Conservation (phyloP, 2,329 filamentous ascomycete genomes). For the Fusarium drepaniforme region DNA sequence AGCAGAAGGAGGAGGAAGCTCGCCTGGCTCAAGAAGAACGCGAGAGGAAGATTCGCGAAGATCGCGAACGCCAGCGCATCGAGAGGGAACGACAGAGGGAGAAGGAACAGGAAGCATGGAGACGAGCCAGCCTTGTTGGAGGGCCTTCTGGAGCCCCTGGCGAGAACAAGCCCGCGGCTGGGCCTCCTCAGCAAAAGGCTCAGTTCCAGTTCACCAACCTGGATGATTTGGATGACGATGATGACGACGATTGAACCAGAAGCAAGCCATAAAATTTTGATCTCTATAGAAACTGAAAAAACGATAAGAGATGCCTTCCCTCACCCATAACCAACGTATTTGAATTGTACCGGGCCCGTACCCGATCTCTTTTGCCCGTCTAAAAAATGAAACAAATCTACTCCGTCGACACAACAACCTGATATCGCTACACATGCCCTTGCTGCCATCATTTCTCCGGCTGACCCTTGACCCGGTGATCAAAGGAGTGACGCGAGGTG, state of each 20-base stretch:
- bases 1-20: constrained; percentile 60
- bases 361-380: constrained; percentile 28
- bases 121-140: constrained; percentile 52
- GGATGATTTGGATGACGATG: constrained; percentile 65
- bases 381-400: constrained; percentile 34
- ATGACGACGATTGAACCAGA: constrained; percentile 50
- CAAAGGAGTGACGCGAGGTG: constrained; percentile 10
- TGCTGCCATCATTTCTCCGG: constrained; percentile 10
- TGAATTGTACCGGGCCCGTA: constrained; percentile 19
- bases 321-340: constrained; percentile 29
- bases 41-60: constrained; percentile 55
- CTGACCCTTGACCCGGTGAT: neutral
- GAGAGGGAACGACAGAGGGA: constrained; percentile 59
- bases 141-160: constrained; percentile 43
- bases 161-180: constrained; percentile 41
- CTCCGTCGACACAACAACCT: constrained; percentile 26
- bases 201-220: constrained; percentile 69
- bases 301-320: constrained; percentile 22
- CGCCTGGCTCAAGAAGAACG: constrained; percentile 59
- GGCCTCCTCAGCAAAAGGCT: constrained; percentile 55
- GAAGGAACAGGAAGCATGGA: constrained; percentile 57
- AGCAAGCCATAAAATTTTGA: constrained; percentile 4
- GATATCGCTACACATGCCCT: constrained; percentile 13
- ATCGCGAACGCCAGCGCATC: constrained; percentile 53
- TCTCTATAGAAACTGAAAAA: constrained; percentile 32